Percentiles rank a stretch among this genome's conserved stretches.
Conservation (phyloP, 495 filamentous ascomycete genomes). For the Hypoxylon lenormandii region DNA sequence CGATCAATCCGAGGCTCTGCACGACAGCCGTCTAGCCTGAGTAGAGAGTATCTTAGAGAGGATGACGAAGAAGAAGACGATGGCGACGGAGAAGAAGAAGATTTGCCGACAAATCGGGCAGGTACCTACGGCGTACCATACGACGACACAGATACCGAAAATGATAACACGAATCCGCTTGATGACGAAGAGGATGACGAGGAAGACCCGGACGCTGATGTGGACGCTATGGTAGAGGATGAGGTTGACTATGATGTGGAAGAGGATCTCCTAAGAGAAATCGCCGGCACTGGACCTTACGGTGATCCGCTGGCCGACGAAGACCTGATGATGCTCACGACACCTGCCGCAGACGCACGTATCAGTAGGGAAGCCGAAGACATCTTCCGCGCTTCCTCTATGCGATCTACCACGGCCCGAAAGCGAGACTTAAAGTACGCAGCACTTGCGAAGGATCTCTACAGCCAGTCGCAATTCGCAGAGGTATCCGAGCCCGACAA, state of each 20-base stretch:
- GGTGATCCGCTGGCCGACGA: slow-evolving; percentile 43
- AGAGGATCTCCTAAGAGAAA: slow-evolving; percentile 44
- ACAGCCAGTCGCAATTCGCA: slow-evolving; percentile 60
- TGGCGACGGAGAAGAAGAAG: slow-evolving; percentile 30
- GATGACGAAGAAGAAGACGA: slow-evolving; percentile 51
- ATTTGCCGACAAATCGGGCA: slow-evolving; percentile 51
- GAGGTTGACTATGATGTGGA: slow-evolving; percentile 47
- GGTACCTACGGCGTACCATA: slow-evolving; percentile 47
- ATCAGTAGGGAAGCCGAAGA: slow-evolving; percentile 60
- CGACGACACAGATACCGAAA: slow-evolving; percentile 47
- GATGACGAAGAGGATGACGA: slow-evolving; percentile 49
- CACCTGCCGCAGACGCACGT: slow-evolving; percentile 61
- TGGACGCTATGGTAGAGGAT: slow-evolving; percentile 52
- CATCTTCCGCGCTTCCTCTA: slow-evolving; percentile 59
- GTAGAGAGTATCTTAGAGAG: slow-evolving; percentile 52
- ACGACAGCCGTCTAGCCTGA: slow-evolving; percentile 54
- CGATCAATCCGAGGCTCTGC: slow-evolving; percentile 56
- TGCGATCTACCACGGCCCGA: slow-evolving; percentile 50
- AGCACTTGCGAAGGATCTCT: slow-evolving; percentile 64
- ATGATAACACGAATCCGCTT: slow-evolving; percentile 35
- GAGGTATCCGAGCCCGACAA: slow-evolving; percentile 62
- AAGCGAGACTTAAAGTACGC: slow-evolving; percentile 60
- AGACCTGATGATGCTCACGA: slow-evolving; percentile 61
- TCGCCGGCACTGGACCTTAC: slow-evolving; percentile 40
- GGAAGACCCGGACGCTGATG: slow-evolving; percentile 55